These are phyloP conservation scores for Mycena olivaceomarginata DNA, from an alignment of 768 basidiomycete species.

Conservation along the genomic window DNA sequence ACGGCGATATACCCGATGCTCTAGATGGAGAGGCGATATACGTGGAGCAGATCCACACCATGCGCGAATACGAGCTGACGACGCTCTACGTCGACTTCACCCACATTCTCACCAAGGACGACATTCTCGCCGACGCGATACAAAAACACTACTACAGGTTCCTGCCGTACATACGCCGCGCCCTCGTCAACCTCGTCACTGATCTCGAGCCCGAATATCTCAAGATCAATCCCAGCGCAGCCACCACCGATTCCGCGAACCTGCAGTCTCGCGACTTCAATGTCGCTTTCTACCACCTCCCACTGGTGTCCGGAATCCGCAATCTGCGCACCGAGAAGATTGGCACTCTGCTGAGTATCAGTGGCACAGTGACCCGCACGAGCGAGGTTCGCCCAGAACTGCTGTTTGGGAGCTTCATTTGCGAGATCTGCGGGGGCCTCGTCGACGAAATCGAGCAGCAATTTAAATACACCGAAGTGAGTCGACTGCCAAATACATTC, in stretches of 20 bases:
- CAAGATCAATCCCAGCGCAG: constrained; percentile 94
- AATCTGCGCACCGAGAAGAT: constrained; percentile 95
- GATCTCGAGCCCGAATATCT: constrained; percentile 95
- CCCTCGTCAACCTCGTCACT: constrained; percentile 92
- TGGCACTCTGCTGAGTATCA: constrained; percentile 95
- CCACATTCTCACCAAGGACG: constrained; percentile 93
- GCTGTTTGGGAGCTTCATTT: constrained; percentile 94
- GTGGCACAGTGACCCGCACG: constrained; percentile 97
- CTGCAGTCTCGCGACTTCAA: constrained; percentile 95
- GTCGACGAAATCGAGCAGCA: constrained; percentile 98
- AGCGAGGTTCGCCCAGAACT: constrained; percentile 98
- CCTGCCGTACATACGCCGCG: constrained; percentile 94
- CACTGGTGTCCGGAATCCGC: constrained; percentile 95
- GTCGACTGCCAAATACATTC: constrained; percentile 34
- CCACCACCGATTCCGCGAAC: constrained; percentile 90
- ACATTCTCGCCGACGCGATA: constrained; percentile 95
- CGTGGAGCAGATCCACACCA: constrained; percentile 94
- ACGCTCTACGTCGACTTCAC: constrained; percentile 98
- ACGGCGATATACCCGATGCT: constrained; percentile 75
- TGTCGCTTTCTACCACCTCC: constrained; percentile 96
- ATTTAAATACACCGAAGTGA: constrained; percentile 99
- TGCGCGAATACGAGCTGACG: constrained; percentile 95
- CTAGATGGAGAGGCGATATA: constrained; percentile 84
- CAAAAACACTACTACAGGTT: constrained; percentile 98
- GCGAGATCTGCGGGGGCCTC: constrained; percentile 90